phyloP scores from a whole-genome alignment of 371 early-diverging fungal species.

The Smittium mucronatum region DNA sequence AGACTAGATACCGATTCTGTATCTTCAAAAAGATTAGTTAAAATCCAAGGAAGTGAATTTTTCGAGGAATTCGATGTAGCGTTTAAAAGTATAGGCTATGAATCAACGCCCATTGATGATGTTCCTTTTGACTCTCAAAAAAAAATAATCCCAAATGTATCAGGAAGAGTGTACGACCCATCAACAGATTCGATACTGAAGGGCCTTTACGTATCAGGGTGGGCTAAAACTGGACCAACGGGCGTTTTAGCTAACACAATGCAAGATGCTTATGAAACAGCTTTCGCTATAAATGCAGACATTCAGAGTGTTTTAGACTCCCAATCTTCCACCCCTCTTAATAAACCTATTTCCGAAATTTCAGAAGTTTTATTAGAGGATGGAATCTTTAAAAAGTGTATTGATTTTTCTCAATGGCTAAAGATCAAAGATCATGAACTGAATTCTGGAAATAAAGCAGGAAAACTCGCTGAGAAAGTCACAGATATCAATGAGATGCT shows the following conservation, averaged over 20 bases:
- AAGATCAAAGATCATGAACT: conserved; percentile 63
- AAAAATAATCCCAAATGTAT: conserved; percentile 60
- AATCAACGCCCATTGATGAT: conserved; percentile 49
- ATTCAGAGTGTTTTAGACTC: neutral
- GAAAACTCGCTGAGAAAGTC: conserved; percentile 79
- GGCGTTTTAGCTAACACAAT: conserved; percentile 93
- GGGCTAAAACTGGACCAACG: conserved; percentile 87
- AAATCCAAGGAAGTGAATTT: conserved; percentile 40
- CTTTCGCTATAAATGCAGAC: conserved; percentile 39
- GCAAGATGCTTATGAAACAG: conserved; percentile 85
- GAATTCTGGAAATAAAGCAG: conserved; percentile 41
- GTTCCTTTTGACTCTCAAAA: conserved; percentile 60
- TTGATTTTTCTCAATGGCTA: conserved; percentile 68
- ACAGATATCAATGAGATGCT: conserved; percentile 53
- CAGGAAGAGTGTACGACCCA: conserved; percentile 54
- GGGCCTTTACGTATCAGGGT: conserved; percentile 77
- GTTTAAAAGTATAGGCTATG: conserved; percentile 79
- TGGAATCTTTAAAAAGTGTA: conserved; percentile 18
- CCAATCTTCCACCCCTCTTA: no score
- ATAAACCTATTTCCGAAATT: no score
- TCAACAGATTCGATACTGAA: conserved; percentile 24
- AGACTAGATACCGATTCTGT: conserved; percentile 45
- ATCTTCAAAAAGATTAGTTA: conserved; percentile 35
- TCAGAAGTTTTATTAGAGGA: no score
- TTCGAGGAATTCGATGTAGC: conserved; percentile 47